Conservation (phyloP, 495 filamentous ascomycete genomes). For the Aspergillus ellipticus region DNA sequence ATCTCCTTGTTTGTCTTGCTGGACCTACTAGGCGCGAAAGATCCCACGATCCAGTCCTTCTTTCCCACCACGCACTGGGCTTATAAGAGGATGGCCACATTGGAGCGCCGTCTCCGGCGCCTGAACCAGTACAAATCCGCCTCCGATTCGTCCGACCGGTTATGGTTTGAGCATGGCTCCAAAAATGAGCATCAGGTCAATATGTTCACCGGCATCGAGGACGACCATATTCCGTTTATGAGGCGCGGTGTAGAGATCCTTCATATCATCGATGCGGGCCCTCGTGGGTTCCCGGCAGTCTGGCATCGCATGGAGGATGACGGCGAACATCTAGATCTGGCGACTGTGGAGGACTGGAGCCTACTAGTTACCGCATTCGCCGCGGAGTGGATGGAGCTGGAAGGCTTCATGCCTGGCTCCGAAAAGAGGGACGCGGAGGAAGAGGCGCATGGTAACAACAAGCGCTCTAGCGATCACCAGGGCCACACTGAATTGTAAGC, state of each 20-base stretch:
- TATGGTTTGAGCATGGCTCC: conserved; percentile 49
- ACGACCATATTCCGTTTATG: conserved; percentile 92
- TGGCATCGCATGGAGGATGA: conserved; percentile 89
- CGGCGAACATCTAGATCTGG: conserved; percentile 77
- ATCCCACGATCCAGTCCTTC: conserved; percentile 72
- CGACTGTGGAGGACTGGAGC: conserved; percentile 85
- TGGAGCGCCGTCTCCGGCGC: conserved; percentile 68
- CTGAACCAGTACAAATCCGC: conserved; percentile 51
- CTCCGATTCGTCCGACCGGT: conserved; percentile 11
- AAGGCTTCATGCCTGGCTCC: conserved; percentile 53
- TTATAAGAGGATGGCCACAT: conserved; percentile 63
- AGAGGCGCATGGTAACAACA: conserved; percentile 2
- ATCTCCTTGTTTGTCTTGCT: conserved; percentile 92
- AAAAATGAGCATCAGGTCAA: conserved; percentile 50
- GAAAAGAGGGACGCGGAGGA: neutral
- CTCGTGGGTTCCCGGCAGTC: conserved; percentile 63
- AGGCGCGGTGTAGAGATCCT: conserved; percentile 78
- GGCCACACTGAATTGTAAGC: conserved; percentile 47
- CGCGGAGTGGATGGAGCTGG: conserved; percentile 91
- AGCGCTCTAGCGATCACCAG: conserved; percentile 6
- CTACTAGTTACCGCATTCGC: conserved; percentile 77
- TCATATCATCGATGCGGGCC: conserved; percentile 74
- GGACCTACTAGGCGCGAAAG: conserved; percentile 73
- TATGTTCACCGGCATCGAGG: conserved; percentile 54
- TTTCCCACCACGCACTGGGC: conserved; percentile 93